Conservation (phyloP, 2,329 filamentous ascomycete species). For the Cytospora chrysosperma region DNA sequence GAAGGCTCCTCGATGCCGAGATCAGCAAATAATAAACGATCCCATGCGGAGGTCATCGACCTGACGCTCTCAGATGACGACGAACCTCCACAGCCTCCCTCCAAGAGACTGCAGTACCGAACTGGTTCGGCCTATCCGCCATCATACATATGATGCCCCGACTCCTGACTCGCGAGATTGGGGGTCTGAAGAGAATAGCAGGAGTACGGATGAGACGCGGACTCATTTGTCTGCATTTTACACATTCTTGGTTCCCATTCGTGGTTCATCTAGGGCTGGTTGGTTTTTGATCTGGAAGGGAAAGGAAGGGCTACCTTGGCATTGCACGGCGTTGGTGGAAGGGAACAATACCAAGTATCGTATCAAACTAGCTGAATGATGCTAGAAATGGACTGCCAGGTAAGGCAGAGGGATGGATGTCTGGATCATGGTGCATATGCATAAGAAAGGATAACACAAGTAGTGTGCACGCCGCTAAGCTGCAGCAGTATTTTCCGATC, state of each 20-base stretch:
- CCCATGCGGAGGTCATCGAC: slow-evolving; percentile 55
- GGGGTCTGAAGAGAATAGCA: not conserved
- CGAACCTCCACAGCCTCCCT: slow-evolving; percentile 42
- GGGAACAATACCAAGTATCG: slow-evolving; percentile 23
- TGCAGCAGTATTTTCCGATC: not conserved
- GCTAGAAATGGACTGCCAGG: slow-evolving; percentile 15
- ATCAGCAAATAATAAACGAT: slow-evolving; percentile 45
- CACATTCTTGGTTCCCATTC: slow-evolving; percentile 1
- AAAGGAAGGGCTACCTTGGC: slow-evolving; percentile 6
- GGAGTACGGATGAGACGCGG: not conserved
- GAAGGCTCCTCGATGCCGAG: slow-evolving; percentile 40
- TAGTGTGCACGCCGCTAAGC: not conserved
- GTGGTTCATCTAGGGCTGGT: not conserved
- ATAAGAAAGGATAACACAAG: not conserved
- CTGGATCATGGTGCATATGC: slow-evolving; percentile 5
- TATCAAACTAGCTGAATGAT: slow-evolving; percentile 17
- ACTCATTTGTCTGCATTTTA: slow-evolving; percentile 1
- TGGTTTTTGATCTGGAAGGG: slow-evolving; percentile 1
- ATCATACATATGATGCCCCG: not conserved
- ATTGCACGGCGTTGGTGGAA: slow-evolving; percentile 24
- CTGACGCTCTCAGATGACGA: slow-evolving; percentile 58
- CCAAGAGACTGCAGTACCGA: slow-evolving; percentile 46
- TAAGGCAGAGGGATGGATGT: not conserved
- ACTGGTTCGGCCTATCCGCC: slow-evolving; percentile 14
- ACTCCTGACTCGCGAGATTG: not conserved